phyloP scores from a whole-genome alignment of 345 rosid genomes.

The Eucalyptus pauciflora region DNA sequence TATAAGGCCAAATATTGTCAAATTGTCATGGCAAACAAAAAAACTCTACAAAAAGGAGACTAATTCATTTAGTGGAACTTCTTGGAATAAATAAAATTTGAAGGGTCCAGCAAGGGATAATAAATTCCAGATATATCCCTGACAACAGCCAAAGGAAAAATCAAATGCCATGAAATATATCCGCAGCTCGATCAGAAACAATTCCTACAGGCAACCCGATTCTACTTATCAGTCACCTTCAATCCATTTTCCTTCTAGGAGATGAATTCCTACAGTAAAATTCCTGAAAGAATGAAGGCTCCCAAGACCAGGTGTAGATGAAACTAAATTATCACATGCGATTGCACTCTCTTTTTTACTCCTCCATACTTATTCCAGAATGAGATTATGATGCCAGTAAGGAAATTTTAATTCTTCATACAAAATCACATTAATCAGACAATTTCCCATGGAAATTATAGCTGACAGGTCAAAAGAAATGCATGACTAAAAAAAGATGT shows the following conservation, averaged over 20 bases:
- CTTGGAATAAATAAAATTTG: neutral
- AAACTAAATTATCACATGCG: neutral
- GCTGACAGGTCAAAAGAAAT: neutral
- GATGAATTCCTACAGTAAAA: neutral
- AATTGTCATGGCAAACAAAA: neutral
- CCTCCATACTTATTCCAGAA: neutral
- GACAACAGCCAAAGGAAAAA: neutral
- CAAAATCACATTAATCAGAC: neutral
- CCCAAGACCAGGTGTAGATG: neutral
- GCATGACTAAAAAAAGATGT: neutral
- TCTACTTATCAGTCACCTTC: neutral
- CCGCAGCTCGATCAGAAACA: neutral
- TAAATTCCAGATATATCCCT: neutral
- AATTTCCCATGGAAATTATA: neutral
- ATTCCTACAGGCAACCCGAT: neutral
- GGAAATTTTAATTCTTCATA: neutral
- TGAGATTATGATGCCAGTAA: neutral
- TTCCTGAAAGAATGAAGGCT: neutral
- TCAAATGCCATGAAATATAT: neutral
- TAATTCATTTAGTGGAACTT: neutral
- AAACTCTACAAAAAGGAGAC: neutral
- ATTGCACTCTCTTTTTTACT: neutral
- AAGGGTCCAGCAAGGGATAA: neutral
- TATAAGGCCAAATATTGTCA: neutral
- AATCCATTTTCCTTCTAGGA: neutral